A percentile compares a stretch with the other conserved stretches of the same genome.
These are phyloP conservation scores for Acacia acuminata DNA, from an alignment of 306 rosid genomes.

Conservation along the genomic window DNA sequence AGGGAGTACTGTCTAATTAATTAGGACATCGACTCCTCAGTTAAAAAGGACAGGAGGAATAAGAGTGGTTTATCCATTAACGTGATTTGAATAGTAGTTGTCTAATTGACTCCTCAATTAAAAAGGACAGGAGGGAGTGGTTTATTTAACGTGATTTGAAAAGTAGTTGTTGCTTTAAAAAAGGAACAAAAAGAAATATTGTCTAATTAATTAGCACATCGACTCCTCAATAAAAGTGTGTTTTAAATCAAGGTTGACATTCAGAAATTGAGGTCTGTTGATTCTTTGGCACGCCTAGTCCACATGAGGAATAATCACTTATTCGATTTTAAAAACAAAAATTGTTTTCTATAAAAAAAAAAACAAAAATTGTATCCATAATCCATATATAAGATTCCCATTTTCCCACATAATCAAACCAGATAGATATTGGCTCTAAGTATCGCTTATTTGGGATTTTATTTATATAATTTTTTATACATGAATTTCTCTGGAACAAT, in stretches of 20 bases:
- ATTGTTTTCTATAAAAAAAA: too few species aligned
- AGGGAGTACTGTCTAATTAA: background rate
- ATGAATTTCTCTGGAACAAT: background rate
- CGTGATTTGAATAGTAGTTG: too few species aligned
- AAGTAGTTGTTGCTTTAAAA: too few species aligned
- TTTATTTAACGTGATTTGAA: too few species aligned
- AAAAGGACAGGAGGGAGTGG: background rate
- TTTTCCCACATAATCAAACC: background rate
- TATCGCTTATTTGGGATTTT: background rate
- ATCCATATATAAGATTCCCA: background rate
- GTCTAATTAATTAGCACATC: too few species aligned
- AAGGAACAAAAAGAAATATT: accelerated
- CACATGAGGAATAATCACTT: background rate
- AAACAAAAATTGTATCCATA: background rate
- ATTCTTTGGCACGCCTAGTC: too few species aligned
- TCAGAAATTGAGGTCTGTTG: too few species aligned
- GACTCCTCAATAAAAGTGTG: too few species aligned
- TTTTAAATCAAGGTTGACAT: too few species aligned
- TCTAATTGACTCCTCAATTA: background rate
- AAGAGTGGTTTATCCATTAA: too few species aligned
- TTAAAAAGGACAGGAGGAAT: background rate
- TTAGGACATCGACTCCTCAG: background rate
- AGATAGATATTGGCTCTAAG: background rate
- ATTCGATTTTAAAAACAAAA: background rate
- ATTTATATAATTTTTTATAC: background rate